Percentiles rank a stretch among this genome's conserved stretches.
These are phyloP conservation scores for Penicillium roqueforti DNA, from an alignment of 495 filamentous ascomycete species.

Conservation along the genomic window DNA sequence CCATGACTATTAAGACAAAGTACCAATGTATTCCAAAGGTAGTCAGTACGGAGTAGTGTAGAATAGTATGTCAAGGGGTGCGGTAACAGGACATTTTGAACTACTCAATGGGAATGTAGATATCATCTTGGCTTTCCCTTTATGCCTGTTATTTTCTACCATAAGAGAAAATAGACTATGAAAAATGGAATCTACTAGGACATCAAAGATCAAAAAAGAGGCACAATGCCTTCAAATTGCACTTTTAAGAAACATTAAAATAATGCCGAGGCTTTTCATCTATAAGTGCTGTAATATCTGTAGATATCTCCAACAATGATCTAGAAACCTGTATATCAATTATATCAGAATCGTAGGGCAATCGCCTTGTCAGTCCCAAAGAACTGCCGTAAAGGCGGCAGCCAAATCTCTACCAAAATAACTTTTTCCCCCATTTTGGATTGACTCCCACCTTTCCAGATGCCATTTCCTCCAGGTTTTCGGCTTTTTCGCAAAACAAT, in stretches of 20 bases:
- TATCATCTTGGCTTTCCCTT: background rate
- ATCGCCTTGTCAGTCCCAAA: background rate
- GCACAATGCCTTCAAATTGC: background rate
- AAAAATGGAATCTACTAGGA: background rate
- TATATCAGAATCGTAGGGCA: background rate
- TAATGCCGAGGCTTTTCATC: background rate
- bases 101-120: background rate
- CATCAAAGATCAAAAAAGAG: background rate
- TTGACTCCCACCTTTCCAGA: slow-evolving; percentile 16
- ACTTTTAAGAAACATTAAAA: background rate
- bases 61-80: background rate
- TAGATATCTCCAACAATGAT: background rate
- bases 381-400: background rate
- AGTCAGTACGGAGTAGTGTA: background rate
- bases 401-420: background rate
- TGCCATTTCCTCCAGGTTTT: slow-evolving; percentile 32
- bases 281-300: background rate
- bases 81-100: background rate
- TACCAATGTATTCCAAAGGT: background rate
- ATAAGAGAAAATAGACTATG: background rate
- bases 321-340: background rate
- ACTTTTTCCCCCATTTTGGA: slow-evolving; percentile 6
- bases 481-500: slow-evolving; percentile 47
- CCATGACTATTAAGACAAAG: background rate
- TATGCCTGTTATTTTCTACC: background rate